These are phyloP conservation scores for Basidioascus undulatus DNA, from an alignment of 768 basidiomycete genomes.

Conservation along the genomic window DNA sequence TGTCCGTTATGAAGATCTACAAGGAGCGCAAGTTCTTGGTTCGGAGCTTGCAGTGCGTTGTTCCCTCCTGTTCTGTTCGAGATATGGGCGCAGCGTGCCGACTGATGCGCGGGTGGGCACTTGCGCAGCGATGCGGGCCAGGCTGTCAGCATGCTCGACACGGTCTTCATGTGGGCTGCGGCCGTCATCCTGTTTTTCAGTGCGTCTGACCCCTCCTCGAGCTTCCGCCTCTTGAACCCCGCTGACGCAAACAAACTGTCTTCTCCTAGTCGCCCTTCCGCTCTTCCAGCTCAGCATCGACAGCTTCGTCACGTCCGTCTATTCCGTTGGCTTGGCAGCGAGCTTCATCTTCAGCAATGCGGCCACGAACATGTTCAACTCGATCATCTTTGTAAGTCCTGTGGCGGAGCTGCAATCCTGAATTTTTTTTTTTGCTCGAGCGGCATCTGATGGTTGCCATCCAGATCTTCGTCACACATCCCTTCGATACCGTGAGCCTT, in stretches of 20 bases:
- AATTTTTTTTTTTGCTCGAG: too few species aligned
- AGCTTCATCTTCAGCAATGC: conserved; percentile 59
- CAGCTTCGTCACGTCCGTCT: conserved; percentile 42
- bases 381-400: conserved; percentile 55
- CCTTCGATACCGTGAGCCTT: too few species aligned
- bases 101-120: too few species aligned
- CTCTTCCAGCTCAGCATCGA: conserved; percentile 43
- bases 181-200: conserved; percentile 39
- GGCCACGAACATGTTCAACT: conserved; percentile 45
- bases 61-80: too few species aligned
- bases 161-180: conserved; percentile 37
- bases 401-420: too few species aligned
- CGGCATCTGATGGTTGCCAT: too few species aligned
- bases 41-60: conserved; percentile 51
- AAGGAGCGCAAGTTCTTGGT: conserved; percentile 51
- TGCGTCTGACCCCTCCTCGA: conserved; percentile 1
- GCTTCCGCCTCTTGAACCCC: neutral
- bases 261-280: conserved; percentile 28
- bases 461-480: conserved; percentile 70
- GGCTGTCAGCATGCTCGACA: conserved; percentile 39
- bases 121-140: conserved; percentile 42
- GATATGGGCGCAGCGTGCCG: too few species aligned
- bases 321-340: conserved; percentile 45
- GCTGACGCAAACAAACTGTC: neutral
- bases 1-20: conserved; percentile 39